Evolutionary conservation across 192 early-diverging fungal genomes (phyloP), one percentile per base, ranked within the genome.

Genomic region (Spizellomyces sp.): DNA sequence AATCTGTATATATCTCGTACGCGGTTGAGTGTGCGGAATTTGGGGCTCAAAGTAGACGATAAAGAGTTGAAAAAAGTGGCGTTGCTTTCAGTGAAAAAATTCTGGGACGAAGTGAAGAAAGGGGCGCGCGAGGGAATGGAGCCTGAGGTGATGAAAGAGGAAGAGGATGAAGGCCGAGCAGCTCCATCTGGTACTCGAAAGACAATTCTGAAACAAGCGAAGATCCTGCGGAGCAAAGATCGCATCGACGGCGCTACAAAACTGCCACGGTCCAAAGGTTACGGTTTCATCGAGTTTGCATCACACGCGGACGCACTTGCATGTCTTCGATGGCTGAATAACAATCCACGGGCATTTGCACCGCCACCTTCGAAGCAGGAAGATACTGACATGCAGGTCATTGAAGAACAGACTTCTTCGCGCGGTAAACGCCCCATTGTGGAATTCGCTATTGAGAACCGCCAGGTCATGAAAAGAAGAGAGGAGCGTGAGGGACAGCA

Each of bases 381-480:
- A 8, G 57, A 52, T 66, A 54, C 58, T 9, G 70, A 62, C 22
- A 65, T 62, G 6, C 57, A 45, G n/a, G 68, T n/a, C 12, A 64
- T 43, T 63, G 58, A 50, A 14, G 63, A 56, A 43, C 27, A 45
- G 21, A 46, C 62, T 45, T 22, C 47, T 27, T 14, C 19, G 14
- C 19, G 43, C 36, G 62, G 46, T 14, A 88, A 88, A 70, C 84
- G 91, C 62, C 84, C 93, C 8, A 95, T 92, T 85, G 92, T 94
- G 36, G 92, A 94, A 74, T 98, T 98, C 78, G 87, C 96, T 9
- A 84, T 96, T 41, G 96, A 98, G 79, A 96, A 98, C 73, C 82
- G 81, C 27, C 84, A 88, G 66, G 84, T 96, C 36, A 69, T 94
- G 48, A 90, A 91, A 78, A 83, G 88, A 67, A 84, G 93, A 42